Evolutionary conservation across 2,329 filamentous ascomycete species (phyloP), one percentile per base, ranked within the genome.

Genomic region (Xenosphaeropsis pyriputrescens): DNA sequence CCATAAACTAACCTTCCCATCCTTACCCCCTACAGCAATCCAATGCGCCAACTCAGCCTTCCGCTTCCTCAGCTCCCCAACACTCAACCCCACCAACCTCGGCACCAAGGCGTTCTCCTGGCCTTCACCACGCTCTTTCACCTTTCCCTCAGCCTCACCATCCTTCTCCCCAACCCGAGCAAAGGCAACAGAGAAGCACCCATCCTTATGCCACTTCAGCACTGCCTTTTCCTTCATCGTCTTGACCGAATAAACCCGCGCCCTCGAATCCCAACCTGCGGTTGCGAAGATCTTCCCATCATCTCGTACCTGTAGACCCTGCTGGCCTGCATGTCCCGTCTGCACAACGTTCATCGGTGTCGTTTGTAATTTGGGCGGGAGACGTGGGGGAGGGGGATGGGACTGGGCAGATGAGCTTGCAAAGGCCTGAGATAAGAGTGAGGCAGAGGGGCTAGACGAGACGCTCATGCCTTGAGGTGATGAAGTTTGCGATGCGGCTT

Each of bases 1-100:
- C 91, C 91, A 98, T 47, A 98, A 62, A 53, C 85, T 93, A 44
- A 96, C 75, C 56, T 93, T 94, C 14, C 89, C 91, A 61, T 96
- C 91, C 57, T 96, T 98, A 39, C 84, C 82, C 2, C 91, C 91
- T 1, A 76, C 85, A 14, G 81, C 91, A 37, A 96, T 57, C 88
- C 89, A 96, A 57, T 96, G 89, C 17, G 79, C 80, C 36, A 64
- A 65, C 50, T 72, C 76, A 9, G 80, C 78, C 48, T 75, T 76
- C 29, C 63, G 63, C 16, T 75, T 63, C 39, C 84, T 66, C 45
- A 74, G 70, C 29, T 76, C 70, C 41, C 74, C 79, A 36, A 85
- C 73, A 2, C 60, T 67, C 40, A 68, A 65, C 36, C 65, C 16
- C 17, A 16, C 22, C 13, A 22, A 29, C 35, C 14, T 46, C 26